Evolutionary conservation across 1,139 yeast species (phyloP), one percentile per base, ranked within the genome.

Genomic region (Nakaseomyces kungkrabaensis): DNA sequence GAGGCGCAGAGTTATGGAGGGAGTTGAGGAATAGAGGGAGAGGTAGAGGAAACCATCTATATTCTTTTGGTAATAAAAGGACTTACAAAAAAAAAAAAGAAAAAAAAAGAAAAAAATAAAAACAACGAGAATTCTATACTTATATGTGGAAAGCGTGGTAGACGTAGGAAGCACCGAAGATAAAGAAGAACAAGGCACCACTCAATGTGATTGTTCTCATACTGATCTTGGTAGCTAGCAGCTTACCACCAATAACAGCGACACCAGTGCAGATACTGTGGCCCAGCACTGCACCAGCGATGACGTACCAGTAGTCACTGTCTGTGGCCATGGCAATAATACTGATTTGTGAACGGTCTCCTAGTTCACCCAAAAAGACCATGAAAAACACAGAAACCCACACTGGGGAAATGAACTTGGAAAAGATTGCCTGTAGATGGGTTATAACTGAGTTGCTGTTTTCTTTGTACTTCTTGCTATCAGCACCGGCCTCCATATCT

Each of bases 261-360:
- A 89, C 79, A 45, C 79, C 79, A 0, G 97, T 87, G 70, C 98
- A 92, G n/a, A 85, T 51, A 9, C 85, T 82, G 68, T 92, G 99
- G 29, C 98, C 99, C 45, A 85, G 67, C 43, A 89, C 80, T 25
- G 96, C 96, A 52, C 99, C 98, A 44, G 83, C 59, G 45, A 92
- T 87, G 46, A 90, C 96, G 62, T 76, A 76, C 92, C 95, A 82
- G 71, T 88, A 92, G 67, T 89, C 87, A 37, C 89, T 82, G 38
- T 97, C 97, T 1, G 98, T 96, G 46, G 97, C 97, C 95, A 92
- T 85, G 48, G 98, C 98, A 62, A 92, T 89, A 42, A 97, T 94
- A 37, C 97, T 96, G 50, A 92, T 88, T 70, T 92, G 99, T 11
- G 97, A 89, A 62, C 98, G 81, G 68, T 92, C 99, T 47, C 99